Evolutionary conservation across 1,139 yeast species (phyloP).

Genomic region (Yamadazyma triangularis): DNA sequence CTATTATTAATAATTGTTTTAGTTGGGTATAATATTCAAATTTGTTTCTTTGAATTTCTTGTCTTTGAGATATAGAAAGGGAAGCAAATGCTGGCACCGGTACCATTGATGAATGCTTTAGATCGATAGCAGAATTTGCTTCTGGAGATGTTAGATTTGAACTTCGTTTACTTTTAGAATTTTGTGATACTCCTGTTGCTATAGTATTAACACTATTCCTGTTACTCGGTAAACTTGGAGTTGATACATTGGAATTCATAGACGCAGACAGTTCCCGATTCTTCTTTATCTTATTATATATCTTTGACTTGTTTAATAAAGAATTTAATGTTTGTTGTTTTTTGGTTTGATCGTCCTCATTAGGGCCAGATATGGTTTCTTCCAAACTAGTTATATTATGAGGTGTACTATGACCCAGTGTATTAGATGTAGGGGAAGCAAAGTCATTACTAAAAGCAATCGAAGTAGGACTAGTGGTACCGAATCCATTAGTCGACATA

Average conservation of each 20-base stretch:
- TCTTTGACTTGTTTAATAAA: constrained; percentile 32
- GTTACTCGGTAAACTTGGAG: constrained; percentile 8
- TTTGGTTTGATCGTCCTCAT: constrained; percentile 14
- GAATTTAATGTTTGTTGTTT: constrained; percentile 25
- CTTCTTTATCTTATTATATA: constrained; percentile 36
- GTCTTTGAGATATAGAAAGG: constrained; percentile 19
- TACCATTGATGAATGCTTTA: constrained; percentile 7
- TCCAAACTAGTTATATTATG: not conserved
- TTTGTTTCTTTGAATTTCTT: constrained; percentile 32
- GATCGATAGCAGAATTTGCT: constrained; percentile 3
- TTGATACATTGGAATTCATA: constrained; percentile 21
- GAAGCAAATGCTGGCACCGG: constrained; percentile 9
- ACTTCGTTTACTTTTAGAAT: constrained; percentile 8
- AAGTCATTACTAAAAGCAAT: not conserved
- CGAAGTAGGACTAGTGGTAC: constrained; percentile 1
- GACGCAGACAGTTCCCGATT: constrained; percentile 37
- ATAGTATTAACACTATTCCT: constrained; percentile 18
- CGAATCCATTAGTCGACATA: constrained; percentile 1
- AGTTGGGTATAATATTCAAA: constrained; percentile 35
- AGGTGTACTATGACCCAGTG: not conserved
- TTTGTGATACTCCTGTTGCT: constrained; percentile 8
- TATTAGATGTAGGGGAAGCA: too few relatives aligned
- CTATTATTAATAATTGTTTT: constrained; percentile 14
- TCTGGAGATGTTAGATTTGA: constrained; percentile 9
- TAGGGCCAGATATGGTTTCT: not conserved